Base-by-base conservation (phyloP, 495 filamentous ascomycete genomes). In the Pseudoneurospora amorphoporcata region DNA sequence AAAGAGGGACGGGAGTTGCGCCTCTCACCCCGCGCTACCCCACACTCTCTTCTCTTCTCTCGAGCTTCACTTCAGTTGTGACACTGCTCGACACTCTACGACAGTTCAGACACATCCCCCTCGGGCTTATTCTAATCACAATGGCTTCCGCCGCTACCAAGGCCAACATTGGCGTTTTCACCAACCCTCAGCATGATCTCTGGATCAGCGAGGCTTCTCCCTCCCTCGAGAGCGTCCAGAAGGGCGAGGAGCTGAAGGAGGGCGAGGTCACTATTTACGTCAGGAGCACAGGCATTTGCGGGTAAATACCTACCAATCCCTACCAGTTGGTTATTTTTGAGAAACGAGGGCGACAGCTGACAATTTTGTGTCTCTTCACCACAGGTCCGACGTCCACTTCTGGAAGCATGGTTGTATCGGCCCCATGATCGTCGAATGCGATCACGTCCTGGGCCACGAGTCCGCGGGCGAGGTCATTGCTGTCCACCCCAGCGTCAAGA, bases 331-430 rank as follows among this genome's bases (percentile, higher is more conserved):
- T 72, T 79, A 65, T 77, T 74, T 80, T 74, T 72, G 72, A 74
- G 72, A 75, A 32, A 16, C 17, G 75, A 40, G 65, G 40, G 17
- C 73, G 69, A 16, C 14, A 39, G 69, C 73, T 81, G 8, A 78
- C 74, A 29, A 69, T 16, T 38, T 38, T 10, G 69, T 41, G 3
- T 68, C 58, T 71, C 69, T 61, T 53, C 39, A 43, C 71, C 38
- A 41, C 77, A 96, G 93, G 68, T 96, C 93, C 70, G 94, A 97
- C 82, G 90, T 98, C 39, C 94, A 97, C 83, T 98, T 98, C 87
- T 97, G 94, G 94, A 93, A 94, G 79, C 91, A 90, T 41, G 94
- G 94, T 74, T 92, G 91, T 82, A 97, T 98, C 78, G 94, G 94
- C 16, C 94, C 94, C 70, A 98, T 97, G 94, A 90, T 97, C 74